phyloP scores from a whole-genome alignment of 2,329 filamentous ascomycete species.

The Lizonia empirigonia region DNA sequence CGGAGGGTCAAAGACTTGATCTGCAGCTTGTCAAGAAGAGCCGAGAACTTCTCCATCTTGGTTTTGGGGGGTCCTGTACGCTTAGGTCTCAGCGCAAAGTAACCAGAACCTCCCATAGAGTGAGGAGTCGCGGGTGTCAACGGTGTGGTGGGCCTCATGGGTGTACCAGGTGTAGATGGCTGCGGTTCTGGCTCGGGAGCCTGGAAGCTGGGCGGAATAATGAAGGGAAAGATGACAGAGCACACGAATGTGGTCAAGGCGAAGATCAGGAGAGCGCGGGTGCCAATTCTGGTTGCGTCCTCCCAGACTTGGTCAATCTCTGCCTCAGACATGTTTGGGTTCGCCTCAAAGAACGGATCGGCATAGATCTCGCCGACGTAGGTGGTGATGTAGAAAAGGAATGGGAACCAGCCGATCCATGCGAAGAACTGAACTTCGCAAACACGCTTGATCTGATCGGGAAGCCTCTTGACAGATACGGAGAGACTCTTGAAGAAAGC shows the following conservation, averaged over 20 bases:
- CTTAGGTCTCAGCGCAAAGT: constrained; percentile 38
- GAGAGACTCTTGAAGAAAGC: constrained; percentile 81
- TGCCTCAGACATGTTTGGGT: constrained; percentile 76
- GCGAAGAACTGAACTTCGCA: constrained; percentile 70
- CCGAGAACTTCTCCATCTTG: constrained; percentile 29
- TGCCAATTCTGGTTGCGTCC: constrained; percentile 82
- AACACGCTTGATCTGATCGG: constrained; percentile 80
- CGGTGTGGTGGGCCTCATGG: constrained; percentile 50
- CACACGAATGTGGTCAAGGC: constrained; percentile 81
- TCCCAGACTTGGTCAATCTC: constrained; percentile 84
- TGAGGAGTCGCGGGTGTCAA: constrained; percentile 41
- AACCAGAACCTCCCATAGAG: constrained; percentile 42
- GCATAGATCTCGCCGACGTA: constrained; percentile 94
- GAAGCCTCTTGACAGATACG: constrained; percentile 76
- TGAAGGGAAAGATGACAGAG: constrained; percentile 82
- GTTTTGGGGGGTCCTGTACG: constrained; percentile 28
- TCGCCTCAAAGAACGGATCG: constrained; percentile 75
- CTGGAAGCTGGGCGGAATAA: constrained; percentile 80
- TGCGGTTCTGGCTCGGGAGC: constrained; percentile 39
- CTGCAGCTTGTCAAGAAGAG: constrained; percentile 65
- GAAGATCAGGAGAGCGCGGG: constrained; percentile 87
- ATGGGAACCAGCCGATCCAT: constrained; percentile 95
- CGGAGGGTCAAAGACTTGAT: constrained; percentile 87
- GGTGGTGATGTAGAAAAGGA: constrained; percentile 92
- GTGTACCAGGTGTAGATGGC: constrained; percentile 32